phyloP scores from a whole-genome alignment of 1,139 yeast genomes.

The Yamadazyma jaroonii region DNA sequence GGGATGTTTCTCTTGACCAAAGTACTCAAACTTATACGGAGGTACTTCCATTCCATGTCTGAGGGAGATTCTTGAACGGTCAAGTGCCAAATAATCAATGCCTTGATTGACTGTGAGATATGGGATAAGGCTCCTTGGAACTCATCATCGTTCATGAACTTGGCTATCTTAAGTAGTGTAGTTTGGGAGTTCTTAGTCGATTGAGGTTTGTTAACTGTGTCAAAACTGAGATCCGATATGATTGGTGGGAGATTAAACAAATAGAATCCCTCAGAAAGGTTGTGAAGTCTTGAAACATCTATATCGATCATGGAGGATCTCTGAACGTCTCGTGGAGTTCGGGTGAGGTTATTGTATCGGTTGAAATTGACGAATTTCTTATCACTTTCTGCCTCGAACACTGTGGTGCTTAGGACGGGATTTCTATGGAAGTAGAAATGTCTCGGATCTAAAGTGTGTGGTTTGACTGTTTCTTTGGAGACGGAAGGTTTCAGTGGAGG shows the following conservation, averaged over 20 bases:
- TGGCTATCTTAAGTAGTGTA: slow-evolving; percentile 16
- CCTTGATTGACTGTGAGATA: slow-evolving; percentile 20
- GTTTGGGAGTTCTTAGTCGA: slow-evolving; percentile 19
- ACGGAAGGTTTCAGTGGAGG: too few species aligned
- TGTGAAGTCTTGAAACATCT: slow-evolving; percentile 19
- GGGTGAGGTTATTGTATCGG: slow-evolving; percentile 1
- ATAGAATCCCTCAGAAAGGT: slow-evolving; percentile 23
- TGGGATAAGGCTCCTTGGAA: slow-evolving; percentile 8
- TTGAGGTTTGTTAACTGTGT: slow-evolving; percentile 22
- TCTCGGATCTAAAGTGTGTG: slow-evolving; percentile 2
- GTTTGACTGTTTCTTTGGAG: background rate
- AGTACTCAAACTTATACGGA: slow-evolving; percentile 11
- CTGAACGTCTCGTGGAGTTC: background rate
- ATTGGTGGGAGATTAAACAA: slow-evolving; percentile 19
- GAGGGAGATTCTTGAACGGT: slow-evolving; percentile 27
- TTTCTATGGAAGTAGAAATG: slow-evolving; percentile 25
- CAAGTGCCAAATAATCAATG: slow-evolving; percentile 31
- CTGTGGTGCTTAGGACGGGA: slow-evolving; percentile 32
- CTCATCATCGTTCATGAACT: slow-evolving; percentile 11
- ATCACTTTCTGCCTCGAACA: slow-evolving; percentile 37
- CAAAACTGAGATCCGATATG: slow-evolving; percentile 22
- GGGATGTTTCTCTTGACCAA: slow-evolving; percentile 7
- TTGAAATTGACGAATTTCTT: slow-evolving; percentile 13
- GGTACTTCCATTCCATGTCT: slow-evolving; percentile 13
- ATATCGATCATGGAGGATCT: slow-evolving; percentile 13